phyloP scores from a whole-genome alignment of 2,329 filamentous ascomycete genomes.

The Alternaria metachromatica region DNA sequence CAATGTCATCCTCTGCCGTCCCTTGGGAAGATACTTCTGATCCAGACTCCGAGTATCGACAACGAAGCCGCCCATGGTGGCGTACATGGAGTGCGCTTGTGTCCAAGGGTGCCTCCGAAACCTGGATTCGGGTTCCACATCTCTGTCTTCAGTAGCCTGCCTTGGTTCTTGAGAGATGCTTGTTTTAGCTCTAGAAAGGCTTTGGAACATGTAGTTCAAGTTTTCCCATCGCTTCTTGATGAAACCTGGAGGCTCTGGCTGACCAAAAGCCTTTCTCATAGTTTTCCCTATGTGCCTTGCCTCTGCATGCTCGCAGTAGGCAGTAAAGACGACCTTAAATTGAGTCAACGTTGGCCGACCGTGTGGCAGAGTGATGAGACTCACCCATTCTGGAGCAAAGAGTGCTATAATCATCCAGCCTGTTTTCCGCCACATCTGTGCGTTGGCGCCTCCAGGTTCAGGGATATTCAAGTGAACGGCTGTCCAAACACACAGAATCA shows the following conservation, averaged over 20 bases:
- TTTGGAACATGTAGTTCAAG: too few species aligned
- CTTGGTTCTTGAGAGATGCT: too few species aligned
- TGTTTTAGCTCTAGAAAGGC: too few species aligned
- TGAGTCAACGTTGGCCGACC: background rate
- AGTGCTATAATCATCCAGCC: background rate
- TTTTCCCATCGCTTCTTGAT: too few species aligned
- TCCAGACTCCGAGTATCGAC: background rate
- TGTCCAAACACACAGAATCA: background rate
- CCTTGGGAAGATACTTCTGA: background rate
- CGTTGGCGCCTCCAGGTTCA: too few species aligned
- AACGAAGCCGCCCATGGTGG: background rate
- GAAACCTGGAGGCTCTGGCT: background rate
- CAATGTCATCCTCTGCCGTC: background rate
- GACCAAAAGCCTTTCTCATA: background rate
- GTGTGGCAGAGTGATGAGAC: rapidly evolving
- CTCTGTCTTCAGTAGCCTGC: too few species aligned
- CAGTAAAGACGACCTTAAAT: background rate
- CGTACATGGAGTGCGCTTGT: background rate
- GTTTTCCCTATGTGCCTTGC: rapidly evolving
- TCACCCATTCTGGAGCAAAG: background rate
- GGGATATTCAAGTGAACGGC: background rate
- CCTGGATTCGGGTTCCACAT: too few species aligned
- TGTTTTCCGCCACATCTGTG: too few species aligned
- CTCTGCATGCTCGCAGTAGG: rapidly evolving
- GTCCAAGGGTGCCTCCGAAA: background rate